Evolutionary conservation across 169 alveolate species (phyloP), one percentile per base, ranked within the genome.

Genomic region (Babesia bigemina): DNA sequence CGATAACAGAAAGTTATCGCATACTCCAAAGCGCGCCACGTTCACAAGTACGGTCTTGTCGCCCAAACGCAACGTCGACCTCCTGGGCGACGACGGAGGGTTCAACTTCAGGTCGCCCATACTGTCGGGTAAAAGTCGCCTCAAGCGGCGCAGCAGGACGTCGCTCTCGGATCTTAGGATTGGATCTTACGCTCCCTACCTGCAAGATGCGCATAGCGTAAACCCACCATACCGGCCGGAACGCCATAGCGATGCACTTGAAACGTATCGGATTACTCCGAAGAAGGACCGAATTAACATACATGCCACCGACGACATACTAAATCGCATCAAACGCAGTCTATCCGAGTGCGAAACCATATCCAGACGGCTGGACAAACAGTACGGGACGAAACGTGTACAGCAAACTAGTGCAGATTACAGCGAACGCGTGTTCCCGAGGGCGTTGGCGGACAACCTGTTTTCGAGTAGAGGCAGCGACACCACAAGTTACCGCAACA

Each of bases 221-320:
- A 67, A 42, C 53, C 12, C 63, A 1, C 17, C 45, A 26, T 12
- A 22, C 66, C 24, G 65, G 16, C n/a, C 44, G 16, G 76, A 29
- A 8, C 48, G 66, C 19, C 8, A 49, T 29, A 19, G 2, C 22
- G 74, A 65, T 13, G 26, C 39, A 14, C 16, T 55, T 33, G 53
- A 50, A 11, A 12, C 33, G 4, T 45, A 67, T 0, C n/a, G n/a
- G 36, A 67, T 29, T 0, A 33, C 76, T 28, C 76, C 55, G 19
- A 19, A 12, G n/a, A 50, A 33, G 45, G 14, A 44, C 6, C 48
- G 76, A 36, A 67, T 67, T 2, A 67, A 67, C 76, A 67, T 67
- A 49, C 76, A 67, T 36, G 76, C 76, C 21, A 67, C 76, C n/a
- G 76, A 67, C 39, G 76, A 67, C 60, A 67, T 67, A 52, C 76